phyloP scores from a whole-genome alignment of 2,329 filamentous ascomycete species.

The Sporothrix euskadiensis region DNA sequence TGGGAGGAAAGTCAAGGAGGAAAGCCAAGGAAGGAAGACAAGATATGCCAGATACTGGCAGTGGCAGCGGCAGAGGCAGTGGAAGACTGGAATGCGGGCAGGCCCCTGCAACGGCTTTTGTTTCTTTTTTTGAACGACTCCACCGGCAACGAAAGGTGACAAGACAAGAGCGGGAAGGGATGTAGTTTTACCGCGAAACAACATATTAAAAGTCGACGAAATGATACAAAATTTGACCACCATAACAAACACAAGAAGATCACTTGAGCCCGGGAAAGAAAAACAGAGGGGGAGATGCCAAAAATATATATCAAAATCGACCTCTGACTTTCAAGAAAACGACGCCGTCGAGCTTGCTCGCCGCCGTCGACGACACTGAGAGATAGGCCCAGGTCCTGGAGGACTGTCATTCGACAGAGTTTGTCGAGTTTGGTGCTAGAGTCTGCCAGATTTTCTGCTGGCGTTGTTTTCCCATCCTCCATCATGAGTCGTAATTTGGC shows the following conservation, averaged over 20 bases:
- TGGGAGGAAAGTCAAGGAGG: background rate
- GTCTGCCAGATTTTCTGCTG: background rate
- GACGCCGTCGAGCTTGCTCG: background rate
- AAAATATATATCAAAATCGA: slow-evolving; percentile 14
- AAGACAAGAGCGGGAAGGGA: background rate
- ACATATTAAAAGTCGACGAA: background rate
- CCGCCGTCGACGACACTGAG: background rate
- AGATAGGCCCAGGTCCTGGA: slow-evolving; percentile 9
- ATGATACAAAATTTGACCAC: background rate
- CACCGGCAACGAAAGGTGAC: too few relatives aligned
- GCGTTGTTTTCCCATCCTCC: background rate
- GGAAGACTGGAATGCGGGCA: background rate
- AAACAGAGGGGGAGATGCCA: background rate
- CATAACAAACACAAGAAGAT: background rate
- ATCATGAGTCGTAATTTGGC: slow-evolving; percentile 5
- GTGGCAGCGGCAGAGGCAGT: too few relatives aligned
- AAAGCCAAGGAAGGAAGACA: background rate
- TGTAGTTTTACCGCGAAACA: too few relatives aligned
- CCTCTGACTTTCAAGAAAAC: background rate
- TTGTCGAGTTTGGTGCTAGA: background rate
- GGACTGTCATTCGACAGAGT: background rate
- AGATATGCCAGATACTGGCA: background rate
- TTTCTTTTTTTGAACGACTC: background rate
- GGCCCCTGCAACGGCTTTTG: slow-evolving; percentile 5
- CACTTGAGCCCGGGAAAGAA: background rate